Evolutionary conservation across 2,329 filamentous ascomycete genomes (phyloP).

Genomic region (Corinectria fuckeliana): DNA sequence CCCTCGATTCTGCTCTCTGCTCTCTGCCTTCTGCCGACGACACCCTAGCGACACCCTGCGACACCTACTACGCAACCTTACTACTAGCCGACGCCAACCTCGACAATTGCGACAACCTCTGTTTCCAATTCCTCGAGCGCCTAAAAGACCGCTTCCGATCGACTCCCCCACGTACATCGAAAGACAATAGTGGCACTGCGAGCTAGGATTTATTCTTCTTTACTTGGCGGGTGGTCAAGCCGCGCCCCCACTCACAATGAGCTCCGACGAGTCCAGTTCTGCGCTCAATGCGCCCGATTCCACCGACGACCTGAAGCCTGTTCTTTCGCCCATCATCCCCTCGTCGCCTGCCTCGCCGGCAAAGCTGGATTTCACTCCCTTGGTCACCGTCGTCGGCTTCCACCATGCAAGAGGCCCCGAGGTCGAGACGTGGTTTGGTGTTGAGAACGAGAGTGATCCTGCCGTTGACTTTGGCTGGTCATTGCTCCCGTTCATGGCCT

Average conservation of each 20-base stretch:
- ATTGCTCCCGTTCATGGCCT: slow-evolving; percentile 92
- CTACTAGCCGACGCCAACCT: slow-evolving; percentile 20
- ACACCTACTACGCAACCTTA: slow-evolving; percentile 10
- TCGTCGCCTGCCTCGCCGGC: slow-evolving; percentile 40
- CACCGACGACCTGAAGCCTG: slow-evolving; percentile 36
- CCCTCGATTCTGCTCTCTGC: neutral
- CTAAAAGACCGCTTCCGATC: neutral
- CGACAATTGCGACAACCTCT: neutral
- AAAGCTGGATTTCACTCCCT: slow-evolving; percentile 61
- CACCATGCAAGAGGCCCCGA: slow-evolving; percentile 89
- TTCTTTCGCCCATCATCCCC: slow-evolving; percentile 43
- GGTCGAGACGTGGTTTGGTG: slow-evolving; percentile 90
- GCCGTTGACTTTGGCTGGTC: slow-evolving; percentile 87
- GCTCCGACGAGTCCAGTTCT: slow-evolving; percentile 35
- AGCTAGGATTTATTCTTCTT: slow-evolving; percentile 19
- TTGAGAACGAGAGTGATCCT: slow-evolving; percentile 75
- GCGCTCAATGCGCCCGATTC: slow-evolving; percentile 32
- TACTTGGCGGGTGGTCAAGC: slow-evolving; percentile 11
- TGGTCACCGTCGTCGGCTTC: slow-evolving; percentile 83
- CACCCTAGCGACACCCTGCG: neutral
- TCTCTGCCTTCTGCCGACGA: neutral
- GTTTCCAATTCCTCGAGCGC: neutral
- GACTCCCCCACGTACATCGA: slow-evolving; percentile 33
- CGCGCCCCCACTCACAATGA: slow-evolving; percentile 34
- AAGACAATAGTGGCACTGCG: slow-evolving; percentile 21